Conservation (phyloP, 768 basidiomycete species). For the Rubroboletus satanas region DNA sequence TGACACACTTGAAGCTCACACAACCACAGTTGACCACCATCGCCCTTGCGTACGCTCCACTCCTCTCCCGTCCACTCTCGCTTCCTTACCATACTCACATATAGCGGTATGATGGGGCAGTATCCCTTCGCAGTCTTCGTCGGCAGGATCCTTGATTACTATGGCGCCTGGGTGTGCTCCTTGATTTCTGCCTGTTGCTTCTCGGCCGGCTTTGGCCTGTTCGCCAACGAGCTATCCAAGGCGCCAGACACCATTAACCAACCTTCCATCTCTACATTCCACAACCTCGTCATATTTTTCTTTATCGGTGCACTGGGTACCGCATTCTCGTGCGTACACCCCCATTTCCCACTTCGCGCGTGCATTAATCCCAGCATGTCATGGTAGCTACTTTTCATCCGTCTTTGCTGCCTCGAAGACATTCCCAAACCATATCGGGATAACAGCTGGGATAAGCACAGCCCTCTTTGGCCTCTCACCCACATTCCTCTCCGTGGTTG, state of each 20-base stretch:
- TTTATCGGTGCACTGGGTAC: slow-evolving; percentile 64
- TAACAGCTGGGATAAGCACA: slow-evolving; percentile 63
- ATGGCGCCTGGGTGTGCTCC: slow-evolving; percentile 69
- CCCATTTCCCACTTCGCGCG: background rate
- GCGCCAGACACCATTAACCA: slow-evolving; percentile 37
- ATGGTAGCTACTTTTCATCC: slow-evolving; percentile 59
- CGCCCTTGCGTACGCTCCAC: slow-evolving; percentile 63
- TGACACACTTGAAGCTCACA: slow-evolving; percentile 54
- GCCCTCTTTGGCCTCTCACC: slow-evolving; percentile 82
- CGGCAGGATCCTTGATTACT: slow-evolving; percentile 62
- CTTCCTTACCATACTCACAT: background rate
- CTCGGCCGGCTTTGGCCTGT: slow-evolving; percentile 55
- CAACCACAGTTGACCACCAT: slow-evolving; percentile 80
- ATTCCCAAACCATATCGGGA: slow-evolving; percentile 62
- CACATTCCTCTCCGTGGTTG: slow-evolving; percentile 62
- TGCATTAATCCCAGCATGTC: background rate
- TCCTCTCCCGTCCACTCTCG: slow-evolving; percentile 12
- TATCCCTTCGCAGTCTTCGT: slow-evolving; percentile 71
- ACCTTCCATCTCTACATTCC: slow-evolving; percentile 45
- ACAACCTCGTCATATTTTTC: slow-evolving; percentile 53
- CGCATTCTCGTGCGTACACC: slow-evolving; percentile 60
- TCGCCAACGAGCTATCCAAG: slow-evolving; percentile 54
- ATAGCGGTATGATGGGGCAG: slow-evolving; percentile 78
- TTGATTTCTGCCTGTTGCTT: slow-evolving; percentile 58
- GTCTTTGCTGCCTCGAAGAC: slow-evolving; percentile 71